A percentile compares a stretch with the other conserved stretches of the same genome.
Evolutionary conservation across 129 eudicot genomes (phyloP).

Genomic region (Artemisia tridentata): DNA sequence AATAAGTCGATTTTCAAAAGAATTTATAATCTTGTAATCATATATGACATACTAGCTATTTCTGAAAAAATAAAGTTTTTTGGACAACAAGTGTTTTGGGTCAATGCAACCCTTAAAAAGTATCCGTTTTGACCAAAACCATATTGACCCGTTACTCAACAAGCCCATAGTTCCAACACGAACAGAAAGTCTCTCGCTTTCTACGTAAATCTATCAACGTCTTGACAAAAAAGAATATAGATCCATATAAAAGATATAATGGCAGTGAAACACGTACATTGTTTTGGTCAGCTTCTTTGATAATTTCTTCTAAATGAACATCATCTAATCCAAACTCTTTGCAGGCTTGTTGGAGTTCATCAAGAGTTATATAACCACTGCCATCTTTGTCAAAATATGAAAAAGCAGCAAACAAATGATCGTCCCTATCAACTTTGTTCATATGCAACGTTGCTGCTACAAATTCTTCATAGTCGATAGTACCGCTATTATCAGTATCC

Average conservation of each 20-base stretch:
- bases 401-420: constrained; percentile 62
- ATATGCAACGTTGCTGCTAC: constrained; percentile 73
- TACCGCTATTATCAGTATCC: constrained; percentile 71
- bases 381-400: constrained; percentile 74
- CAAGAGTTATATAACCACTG: constrained; percentile 73
- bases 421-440: constrained; percentile 58
- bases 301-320: constrained; percentile 50
- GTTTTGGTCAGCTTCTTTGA: constrained; percentile 55
- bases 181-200: neutral
- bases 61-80: neutral
- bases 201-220: neutral
- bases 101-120: neutral
- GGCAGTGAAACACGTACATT: constrained; percentile 36
- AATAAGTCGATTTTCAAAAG: neutral
- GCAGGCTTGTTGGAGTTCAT: constrained; percentile 77
- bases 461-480: constrained; percentile 71
- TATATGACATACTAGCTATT: neutral
- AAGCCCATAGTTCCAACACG: neutral
- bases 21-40: neutral
- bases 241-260: neutral
- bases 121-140: neutral
- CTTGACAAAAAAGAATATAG: neutral
- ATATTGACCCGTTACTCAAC: neutral
- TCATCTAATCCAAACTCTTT: constrained; percentile 54
- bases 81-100: neutral